Evolutionary conservation across 2,329 filamentous ascomycete species (phyloP), one percentile per base, ranked within the genome.

Genomic region (Pestalotiopsis sp.): DNA sequence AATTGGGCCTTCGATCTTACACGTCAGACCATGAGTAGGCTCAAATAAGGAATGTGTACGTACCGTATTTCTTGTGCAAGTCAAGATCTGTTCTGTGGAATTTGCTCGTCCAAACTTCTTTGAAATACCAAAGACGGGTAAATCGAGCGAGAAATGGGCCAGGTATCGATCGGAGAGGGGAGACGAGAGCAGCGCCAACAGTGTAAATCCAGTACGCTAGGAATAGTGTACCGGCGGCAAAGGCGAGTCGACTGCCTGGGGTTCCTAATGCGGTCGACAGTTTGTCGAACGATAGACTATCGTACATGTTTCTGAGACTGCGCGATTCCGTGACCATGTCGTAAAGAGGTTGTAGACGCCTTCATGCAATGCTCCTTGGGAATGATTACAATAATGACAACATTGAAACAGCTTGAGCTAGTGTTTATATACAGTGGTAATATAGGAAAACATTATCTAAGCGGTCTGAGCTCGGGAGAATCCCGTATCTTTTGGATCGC

Each of bases 141-240:
- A 81, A 79, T 1, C 79, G 80, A 9, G 80, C 81, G 17, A 78
- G 63, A 31, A 80, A 81, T 0, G 81, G 82, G 0, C 81, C 82
- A 0, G 82, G 81, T 11, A 83, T 36, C 1, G 52, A 57, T 23
- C 64, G n/a, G 2, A 69, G 36, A n/a, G 64, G 39, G 17, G 55
- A 66, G 20, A 27, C 4, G 45, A 52, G 45, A 52, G 45, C 45
- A 52, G 45, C 1, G 2, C 9, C 45, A 7, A 52, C 3, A 3
- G 45, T 52, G 17, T 52, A 52, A 17, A 52, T 3, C 17, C 45
- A 17, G 3, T 52, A 52, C 20, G 45, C 45, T 9, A 52, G 45
- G 3, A 52, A 52, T 2, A 9, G 17, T 52, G 45, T 52, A 52
- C 45, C 45, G 2, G 17, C 45, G 6, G 45, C 45, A 52, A 52